Base-by-base conservation (phyloP, 768 basidiomycete species). In the Hortiboletus flavorubellus region DNA sequence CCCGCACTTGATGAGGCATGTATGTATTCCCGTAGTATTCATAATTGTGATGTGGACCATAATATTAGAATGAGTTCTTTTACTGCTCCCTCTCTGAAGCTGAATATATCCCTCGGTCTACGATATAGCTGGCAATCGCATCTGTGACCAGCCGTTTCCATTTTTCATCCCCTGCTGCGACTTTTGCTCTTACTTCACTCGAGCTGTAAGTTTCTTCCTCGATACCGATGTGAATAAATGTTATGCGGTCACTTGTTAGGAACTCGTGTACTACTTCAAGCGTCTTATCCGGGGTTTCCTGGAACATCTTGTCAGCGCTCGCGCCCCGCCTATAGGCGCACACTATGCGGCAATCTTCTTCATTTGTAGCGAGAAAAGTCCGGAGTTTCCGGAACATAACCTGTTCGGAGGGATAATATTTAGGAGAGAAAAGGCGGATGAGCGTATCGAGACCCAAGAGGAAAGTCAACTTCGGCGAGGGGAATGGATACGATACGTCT, bases 401-500 rank as follows among this genome's bases (percentile, higher is more conserved):
- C 8, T 71, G 65, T 50, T 70, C 69, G 12, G 76, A 73, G 12
- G 74, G 66, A 56, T 96, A 97, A 68, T 92, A 96, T 21, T 80
- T 81, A 1, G 86, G 81, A 1, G 84, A 78, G 49, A 94, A 81
- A 54, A 96, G 78, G 8, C 94, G 85, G 53, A 84, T 81, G 44
- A 98, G 78, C 2, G 95, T 98, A 66, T 97, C 95, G 43, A 83
- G 80, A 7, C 95, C 94, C 54, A 92, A 74, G 29, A 93, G 73
- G 67, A 93, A 93, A 2, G 81, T 80, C 18, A 94, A 71, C 55
- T 80, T 77, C 4, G 78, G 68, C 30, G 49, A 54, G 37, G 53
- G 57, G 50, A 58, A 37, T 31, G 56, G 49, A 33, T 55, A 31
- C 23, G 30, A 44, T 31, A 12, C 11, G 16, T 50, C 52, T 38